phyloP scores from a whole-genome alignment of 805 yeast species.

The Hanseniaspora thailandica region DNA sequence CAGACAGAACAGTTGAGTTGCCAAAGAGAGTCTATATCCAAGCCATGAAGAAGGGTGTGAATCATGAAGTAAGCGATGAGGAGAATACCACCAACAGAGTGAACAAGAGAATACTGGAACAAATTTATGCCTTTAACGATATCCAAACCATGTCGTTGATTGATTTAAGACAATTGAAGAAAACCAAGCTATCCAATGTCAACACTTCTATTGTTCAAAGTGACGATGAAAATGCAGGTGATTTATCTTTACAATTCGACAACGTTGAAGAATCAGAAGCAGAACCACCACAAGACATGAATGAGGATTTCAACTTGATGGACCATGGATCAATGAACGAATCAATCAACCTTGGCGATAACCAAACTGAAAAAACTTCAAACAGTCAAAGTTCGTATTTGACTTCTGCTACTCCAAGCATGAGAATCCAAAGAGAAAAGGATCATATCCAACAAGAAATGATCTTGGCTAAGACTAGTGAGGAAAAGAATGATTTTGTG shows the following conservation, averaged over 20 bases:
- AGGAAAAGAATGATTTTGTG: slow-evolving; percentile 1
- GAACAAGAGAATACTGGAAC: slow-evolving; percentile 12
- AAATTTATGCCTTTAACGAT: slow-evolving; percentile 1
- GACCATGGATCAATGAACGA: slow-evolving; percentile 1
- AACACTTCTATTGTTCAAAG: background rate
- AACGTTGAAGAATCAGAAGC: background rate
- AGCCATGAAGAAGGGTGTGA: background rate
- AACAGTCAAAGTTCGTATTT: slow-evolving; percentile 8
- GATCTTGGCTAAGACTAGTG: slow-evolving; percentile 7
- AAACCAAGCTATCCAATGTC: background rate
- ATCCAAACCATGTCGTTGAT: slow-evolving; percentile 4
- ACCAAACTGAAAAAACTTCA: slow-evolving; percentile 2
- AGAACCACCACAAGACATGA: background rate
- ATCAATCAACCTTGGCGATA: background rate
- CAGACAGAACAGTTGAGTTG: slow-evolving; percentile 19
- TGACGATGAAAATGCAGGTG: slow-evolving; percentile 4
- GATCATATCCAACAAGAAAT: slow-evolving; percentile 13
- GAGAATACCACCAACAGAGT: background rate
- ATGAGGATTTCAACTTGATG: slow-evolving; percentile 3
- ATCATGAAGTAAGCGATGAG: background rate
- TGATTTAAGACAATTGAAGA: background rate
- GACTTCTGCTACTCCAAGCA: slow-evolving; percentile 9
- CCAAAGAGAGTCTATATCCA: slow-evolving; percentile 18
- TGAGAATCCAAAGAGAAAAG: slow-evolving; percentile 11
- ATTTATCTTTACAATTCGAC: slow-evolving; percentile 8